A percentile compares a stretch with the other conserved stretches of the same genome.
phyloP scores from a whole-genome alignment of 2,329 filamentous ascomycete genomes.

The Aaosphaeria pasadenensis region DNA sequence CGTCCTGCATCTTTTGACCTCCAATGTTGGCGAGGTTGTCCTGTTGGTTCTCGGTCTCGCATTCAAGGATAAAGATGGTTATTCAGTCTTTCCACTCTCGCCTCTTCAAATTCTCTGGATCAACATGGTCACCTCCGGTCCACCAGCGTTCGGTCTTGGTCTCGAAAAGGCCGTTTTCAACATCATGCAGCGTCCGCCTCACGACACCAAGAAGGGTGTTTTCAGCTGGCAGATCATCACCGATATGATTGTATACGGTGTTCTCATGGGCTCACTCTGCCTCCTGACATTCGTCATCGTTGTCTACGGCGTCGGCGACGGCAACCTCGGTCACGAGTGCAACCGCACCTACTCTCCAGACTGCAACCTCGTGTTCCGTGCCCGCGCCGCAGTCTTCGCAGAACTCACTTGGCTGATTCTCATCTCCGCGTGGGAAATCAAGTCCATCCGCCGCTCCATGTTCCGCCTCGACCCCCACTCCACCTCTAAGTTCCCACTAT shows the following conservation, averaged over 20 bases:
- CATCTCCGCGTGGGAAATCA: constrained; percentile 21
- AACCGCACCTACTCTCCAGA: constrained; percentile 24
- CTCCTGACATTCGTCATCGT: constrained; percentile 32
- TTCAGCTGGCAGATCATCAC: constrained; percentile 33
- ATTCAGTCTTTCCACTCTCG: constrained; percentile 36
- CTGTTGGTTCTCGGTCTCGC: constrained; percentile 33
- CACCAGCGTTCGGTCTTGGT: constrained; percentile 35
- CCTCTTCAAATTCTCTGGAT: constrained; percentile 39
- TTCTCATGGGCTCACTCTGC: constrained; percentile 31
- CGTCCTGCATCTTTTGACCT: constrained; percentile 29
- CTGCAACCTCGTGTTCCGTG: constrained; percentile 30
- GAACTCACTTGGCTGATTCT: constrained; percentile 19
- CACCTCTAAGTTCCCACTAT: constrained; percentile 11
- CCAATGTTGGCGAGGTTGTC: constrained; percentile 33
- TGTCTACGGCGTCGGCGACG: constrained; percentile 32
- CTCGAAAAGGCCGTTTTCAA: constrained; percentile 33
- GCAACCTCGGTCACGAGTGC: constrained; percentile 29
- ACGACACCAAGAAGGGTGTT: constrained; percentile 20
- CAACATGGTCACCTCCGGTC: constrained; percentile 37
- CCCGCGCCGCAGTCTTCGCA: constrained; percentile 18
- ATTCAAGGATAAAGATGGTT: constrained; percentile 28
- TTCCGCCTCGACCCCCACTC: constrained; percentile 17
- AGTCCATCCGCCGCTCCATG: constrained; percentile 15
- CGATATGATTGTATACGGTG: constrained; percentile 36
- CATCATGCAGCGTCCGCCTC: constrained; percentile 29